Base-by-base conservation (phyloP, 192 early-diverging fungal genomes). In the Linnemannia exigua region DNA sequence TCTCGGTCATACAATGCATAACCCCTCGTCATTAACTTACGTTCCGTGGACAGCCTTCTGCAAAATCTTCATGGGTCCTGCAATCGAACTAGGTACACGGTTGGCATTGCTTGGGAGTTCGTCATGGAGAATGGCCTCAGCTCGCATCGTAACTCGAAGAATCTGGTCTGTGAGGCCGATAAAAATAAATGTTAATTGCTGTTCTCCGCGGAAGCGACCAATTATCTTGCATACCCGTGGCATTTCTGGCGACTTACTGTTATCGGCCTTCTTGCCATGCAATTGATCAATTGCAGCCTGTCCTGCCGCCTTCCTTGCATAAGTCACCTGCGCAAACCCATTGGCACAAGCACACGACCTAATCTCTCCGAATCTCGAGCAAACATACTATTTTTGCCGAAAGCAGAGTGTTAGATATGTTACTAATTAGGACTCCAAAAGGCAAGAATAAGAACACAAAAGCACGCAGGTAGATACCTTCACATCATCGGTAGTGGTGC, bases 241-340 rank as follows among this genome's bases (percentile, higher is more conserved):
- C 5, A 72, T 31, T 28, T 44, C 20, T 11, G 14, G 1, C 67
- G 6, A 20, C 77, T 72, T 87, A 90, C 90, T 89, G 81, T 91
- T 85, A 14, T 85, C 90, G 20, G 89, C 90, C 69, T 87, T 74
- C 61, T 89, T 87, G 47, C 88, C 88, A 70, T 91, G 79, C 52
- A 90, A 74, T 52, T 89, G 79, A 15, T 88, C 84, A 41, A 91
- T 81, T 37, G 89, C 90, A 17, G 87, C 84, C 36, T 89, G 58
- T 0, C 88, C 90, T 31, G 88, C 80, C 14, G 81, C 81, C 46
- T 89, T 90, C 28, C 77, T 75, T 22, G 81, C 87, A 61, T 89
- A 91, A 20, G 90, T 87, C 19, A 91, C 87, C 36, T 91, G 88
- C 14, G 91, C 88, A 36, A 85, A 89, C 50, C 91, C 91, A 41